Percentiles rank a stretch among this genome's conserved stretches.
These are phyloP conservation scores for Haberlea rhodopensis DNA, from an alignment of 257 asterid genomes.

Conservation along the genomic window DNA sequence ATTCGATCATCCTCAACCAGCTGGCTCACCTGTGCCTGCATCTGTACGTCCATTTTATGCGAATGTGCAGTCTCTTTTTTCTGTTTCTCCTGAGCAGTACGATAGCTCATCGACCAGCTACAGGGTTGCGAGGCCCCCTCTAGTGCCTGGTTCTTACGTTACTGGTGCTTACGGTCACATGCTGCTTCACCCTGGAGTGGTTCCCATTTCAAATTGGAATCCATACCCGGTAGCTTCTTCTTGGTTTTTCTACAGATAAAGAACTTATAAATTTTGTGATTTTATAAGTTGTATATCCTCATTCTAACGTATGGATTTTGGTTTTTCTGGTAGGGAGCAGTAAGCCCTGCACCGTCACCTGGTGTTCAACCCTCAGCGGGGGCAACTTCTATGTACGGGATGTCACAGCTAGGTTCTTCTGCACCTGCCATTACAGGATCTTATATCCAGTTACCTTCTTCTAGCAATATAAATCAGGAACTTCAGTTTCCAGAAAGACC, in stretches of 20 bases:
- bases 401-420: conserved; percentile 56
- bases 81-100: conserved; percentile 57
- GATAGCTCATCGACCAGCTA: conserved; percentile 40
- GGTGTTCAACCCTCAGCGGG: conserved; percentile 57
- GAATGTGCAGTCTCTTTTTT: conserved; percentile 68
- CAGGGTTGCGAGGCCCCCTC: conserved; percentile 66
- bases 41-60: conserved; percentile 91
- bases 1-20: conserved; percentile 84
- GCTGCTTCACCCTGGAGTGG: conserved; percentile 71
- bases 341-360: conserved; percentile 61
- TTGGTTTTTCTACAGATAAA: background rate
- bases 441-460: conserved; percentile 45
- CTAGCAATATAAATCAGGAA: conserved; percentile 38
- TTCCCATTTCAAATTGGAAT: conserved; percentile 73
- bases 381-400: conserved; percentile 56
- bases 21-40: conserved; percentile 57
- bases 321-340: conserved; percentile 51
- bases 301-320: conserved; percentile 18
- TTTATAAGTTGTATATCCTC: background rate
- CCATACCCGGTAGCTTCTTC: conserved; percentile 55
- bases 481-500: conserved; percentile 70
- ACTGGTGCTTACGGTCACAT: conserved; percentile 73
- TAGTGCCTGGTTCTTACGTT: conserved; percentile 65
- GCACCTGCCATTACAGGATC: conserved; percentile 50
- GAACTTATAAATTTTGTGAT: too few species aligned